Evolutionary conservation across 768 basidiomycete species (phyloP).

Genomic region (Lactarius pseudohatsudake): DNA sequence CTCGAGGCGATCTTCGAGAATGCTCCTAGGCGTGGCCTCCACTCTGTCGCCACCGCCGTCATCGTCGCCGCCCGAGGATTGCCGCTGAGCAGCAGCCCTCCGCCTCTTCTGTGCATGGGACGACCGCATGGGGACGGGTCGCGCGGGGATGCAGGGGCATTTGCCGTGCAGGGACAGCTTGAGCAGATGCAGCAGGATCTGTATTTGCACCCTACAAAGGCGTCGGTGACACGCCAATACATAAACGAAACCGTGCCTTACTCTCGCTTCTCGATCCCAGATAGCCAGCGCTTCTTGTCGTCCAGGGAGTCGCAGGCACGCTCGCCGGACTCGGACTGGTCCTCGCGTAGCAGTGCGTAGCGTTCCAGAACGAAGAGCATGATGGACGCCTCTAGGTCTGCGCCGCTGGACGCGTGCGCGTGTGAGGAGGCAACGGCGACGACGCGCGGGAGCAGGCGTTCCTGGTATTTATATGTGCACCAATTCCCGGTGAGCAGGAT

Average conservation of each 20-base stretch:
- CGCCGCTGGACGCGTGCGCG: background rate
- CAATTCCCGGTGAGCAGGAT: slow-evolving; percentile 76
- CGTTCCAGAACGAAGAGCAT: slow-evolving; percentile 24
- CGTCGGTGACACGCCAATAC: background rate
- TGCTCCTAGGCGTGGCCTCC: slow-evolving; percentile 20
- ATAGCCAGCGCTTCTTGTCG: slow-evolving; percentile 40
- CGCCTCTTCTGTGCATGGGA: slow-evolving; percentile 25
- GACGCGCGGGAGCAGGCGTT: slow-evolving; percentile 35
- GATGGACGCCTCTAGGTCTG: slow-evolving; percentile 36
- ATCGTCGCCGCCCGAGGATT: slow-evolving; percentile 27
- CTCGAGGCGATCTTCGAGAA: slow-evolving; percentile 62
- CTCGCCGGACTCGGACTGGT: slow-evolving; percentile 22
- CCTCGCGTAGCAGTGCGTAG: slow-evolving; percentile 14
- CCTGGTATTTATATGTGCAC: slow-evolving; percentile 67
- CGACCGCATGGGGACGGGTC: slow-evolving; percentile 22
- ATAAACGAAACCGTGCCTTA: slow-evolving; percentile 31
- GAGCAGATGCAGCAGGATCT: slow-evolving; percentile 68
- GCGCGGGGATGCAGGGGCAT: slow-evolving; percentile 31
- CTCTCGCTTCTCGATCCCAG: slow-evolving; percentile 41
- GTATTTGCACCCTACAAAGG: slow-evolving; percentile 62
- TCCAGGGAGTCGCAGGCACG: slow-evolving; percentile 27
- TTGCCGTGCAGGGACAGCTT: slow-evolving; percentile 61
- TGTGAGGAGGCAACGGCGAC: slow-evolving; percentile 12
- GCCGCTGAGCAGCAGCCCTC: slow-evolving; percentile 29
- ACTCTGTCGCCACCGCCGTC: background rate